Evolutionary conservation across 139 green algal species (phyloP).

Genomic region (Chlorella sp.): DNA sequence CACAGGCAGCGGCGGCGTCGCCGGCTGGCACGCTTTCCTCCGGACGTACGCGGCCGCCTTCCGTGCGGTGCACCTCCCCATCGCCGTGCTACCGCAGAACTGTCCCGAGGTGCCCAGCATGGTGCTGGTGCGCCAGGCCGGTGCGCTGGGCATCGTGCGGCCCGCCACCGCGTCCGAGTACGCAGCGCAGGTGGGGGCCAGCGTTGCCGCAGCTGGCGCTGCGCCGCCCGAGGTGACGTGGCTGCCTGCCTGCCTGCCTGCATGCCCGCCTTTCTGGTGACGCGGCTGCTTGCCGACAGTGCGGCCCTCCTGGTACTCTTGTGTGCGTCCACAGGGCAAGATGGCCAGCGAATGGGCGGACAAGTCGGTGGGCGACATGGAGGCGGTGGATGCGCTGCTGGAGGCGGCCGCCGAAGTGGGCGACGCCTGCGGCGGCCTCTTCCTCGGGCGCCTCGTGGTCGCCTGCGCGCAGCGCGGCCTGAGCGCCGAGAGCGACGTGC

Average conservation of each 20-base stretch:
- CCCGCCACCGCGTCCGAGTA: not conserved
- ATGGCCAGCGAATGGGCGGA: too few species aligned
- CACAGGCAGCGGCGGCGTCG: not conserved
- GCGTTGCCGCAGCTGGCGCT: too few species aligned
- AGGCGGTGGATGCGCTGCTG: constrained; percentile 2
- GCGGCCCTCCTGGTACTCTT: too few species aligned
- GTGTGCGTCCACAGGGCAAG: too few species aligned
- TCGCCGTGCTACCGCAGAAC: constrained; percentile 19
- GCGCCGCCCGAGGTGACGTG: not conserved
- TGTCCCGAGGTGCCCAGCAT: not conserved
- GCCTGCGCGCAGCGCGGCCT: constrained; percentile 7
- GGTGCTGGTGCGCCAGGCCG: constrained; percentile 2
- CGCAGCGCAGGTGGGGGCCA: too few species aligned
- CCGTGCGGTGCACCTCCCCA: constrained; percentile 1
- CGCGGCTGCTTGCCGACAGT: not conserved
- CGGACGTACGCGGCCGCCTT: not conserved
- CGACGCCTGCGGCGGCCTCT: not conserved
- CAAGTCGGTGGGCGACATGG: too few species aligned
- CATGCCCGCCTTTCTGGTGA: not conserved
- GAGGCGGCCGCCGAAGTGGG: constrained; percentile 1
- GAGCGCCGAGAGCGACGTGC: not conserved
- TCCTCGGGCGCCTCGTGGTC: constrained; percentile 1
- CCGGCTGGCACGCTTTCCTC: not conserved
- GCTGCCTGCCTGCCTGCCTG: not conserved
- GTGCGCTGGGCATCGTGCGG: constrained; percentile 8